Evolutionary conservation across 1,139 yeast species (phyloP), one percentile per base, ranked within the genome.

Genomic region (Lizanozyma gosingica): DNA sequence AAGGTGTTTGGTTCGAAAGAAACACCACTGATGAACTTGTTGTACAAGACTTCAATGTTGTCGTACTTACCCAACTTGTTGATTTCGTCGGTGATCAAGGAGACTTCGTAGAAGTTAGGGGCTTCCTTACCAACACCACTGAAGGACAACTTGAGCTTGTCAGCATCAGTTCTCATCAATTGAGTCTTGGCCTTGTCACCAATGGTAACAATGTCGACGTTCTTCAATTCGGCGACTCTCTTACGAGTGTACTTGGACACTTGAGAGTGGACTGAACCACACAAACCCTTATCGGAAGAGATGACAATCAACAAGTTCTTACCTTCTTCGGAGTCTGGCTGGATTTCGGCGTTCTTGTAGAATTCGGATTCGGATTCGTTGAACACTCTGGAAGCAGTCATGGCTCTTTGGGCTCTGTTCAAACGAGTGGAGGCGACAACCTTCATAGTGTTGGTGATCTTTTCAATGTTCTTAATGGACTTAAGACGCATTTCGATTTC

Each of bases 361-460:
- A 92, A 86, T 62, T 84, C 90, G 50, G 74, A 55, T 62, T 87
- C 95, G 46, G 92, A 78, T 56, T 76, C 74, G 62, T 84, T 83
- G 76, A 86, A 90, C 47, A 80, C 82, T 65, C 95, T 82, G 39
- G 97, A 85, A 42, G 87, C 78, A 54, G 76, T 73, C 92, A 90
- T 92, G 51, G 97, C 95, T 64, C 83, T 85, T 70, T 90, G 96
- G 47, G 98, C 98, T 72, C 86, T 88, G 65, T 80, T 78, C 65
- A 92, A 79, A 75, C 97, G 86, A 55, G 98, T 92, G 37, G 97
- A 90, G 40, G 98, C 98, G 58, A 92, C 98, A 69, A 94, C 83
- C 77, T 90, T 92, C 98, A 92, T 92, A 67, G 98, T 92, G 74
- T 92, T 92, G 73, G 98, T 92, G 71, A 92, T 92, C 76, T 92